Conservation (phyloP, 2,329 filamentous ascomycete genomes). For the Mariannaea sp. region DNA sequence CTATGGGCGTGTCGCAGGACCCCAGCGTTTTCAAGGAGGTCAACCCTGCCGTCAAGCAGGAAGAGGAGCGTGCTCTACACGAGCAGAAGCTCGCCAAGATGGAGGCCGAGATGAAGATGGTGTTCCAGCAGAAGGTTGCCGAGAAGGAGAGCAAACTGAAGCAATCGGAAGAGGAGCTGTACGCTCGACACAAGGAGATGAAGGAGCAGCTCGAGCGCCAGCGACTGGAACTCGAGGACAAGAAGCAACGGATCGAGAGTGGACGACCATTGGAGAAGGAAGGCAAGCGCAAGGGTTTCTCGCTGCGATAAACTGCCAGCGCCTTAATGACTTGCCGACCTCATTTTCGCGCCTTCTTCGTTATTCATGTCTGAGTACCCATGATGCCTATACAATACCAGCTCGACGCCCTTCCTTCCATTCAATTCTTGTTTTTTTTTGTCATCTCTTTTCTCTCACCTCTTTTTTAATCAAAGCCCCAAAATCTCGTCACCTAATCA, state of each 20-base stretch:
- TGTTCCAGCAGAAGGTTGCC: slow-evolving; percentile 99
- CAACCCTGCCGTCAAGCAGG: slow-evolving; percentile 99
- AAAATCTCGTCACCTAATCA: slow-evolving; percentile 45
- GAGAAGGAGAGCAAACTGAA: slow-evolving; percentile 99
- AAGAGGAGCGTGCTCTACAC: slow-evolving; percentile 96
- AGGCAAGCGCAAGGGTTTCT: slow-evolving; percentile 99
- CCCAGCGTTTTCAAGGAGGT: slow-evolving; percentile 99
- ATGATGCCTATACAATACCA: slow-evolving; percentile 65
- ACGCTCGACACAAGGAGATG: slow-evolving; percentile 98
- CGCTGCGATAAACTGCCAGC: slow-evolving; percentile 74
- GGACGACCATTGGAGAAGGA: slow-evolving; percentile 96
- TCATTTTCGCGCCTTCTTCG: slow-evolving; percentile 43
- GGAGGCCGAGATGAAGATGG: slow-evolving; percentile 99
- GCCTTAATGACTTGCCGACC: slow-evolving; percentile 30
- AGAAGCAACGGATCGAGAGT: slow-evolving; percentile 94
- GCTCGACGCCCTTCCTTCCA: slow-evolving; percentile 58
- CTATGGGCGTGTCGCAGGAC: slow-evolving; percentile 98
- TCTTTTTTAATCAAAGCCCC: slow-evolving; percentile 47
- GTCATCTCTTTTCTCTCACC: slow-evolving; percentile 43
- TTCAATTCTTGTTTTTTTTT: slow-evolving; percentile 51
- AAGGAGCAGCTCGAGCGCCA: slow-evolving; percentile 98
- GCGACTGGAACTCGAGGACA: slow-evolving; percentile 93
- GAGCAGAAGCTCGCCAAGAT: slow-evolving; percentile 99
- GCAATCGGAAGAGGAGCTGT: slow-evolving; percentile 98
- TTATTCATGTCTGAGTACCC: slow-evolving; percentile 61